A percentile compares a stretch with the other conserved stretches of the same genome.
phyloP scores from a whole-genome alignment of 2,329 filamentous ascomycete species.

The Aspergillus fischeri region DNA sequence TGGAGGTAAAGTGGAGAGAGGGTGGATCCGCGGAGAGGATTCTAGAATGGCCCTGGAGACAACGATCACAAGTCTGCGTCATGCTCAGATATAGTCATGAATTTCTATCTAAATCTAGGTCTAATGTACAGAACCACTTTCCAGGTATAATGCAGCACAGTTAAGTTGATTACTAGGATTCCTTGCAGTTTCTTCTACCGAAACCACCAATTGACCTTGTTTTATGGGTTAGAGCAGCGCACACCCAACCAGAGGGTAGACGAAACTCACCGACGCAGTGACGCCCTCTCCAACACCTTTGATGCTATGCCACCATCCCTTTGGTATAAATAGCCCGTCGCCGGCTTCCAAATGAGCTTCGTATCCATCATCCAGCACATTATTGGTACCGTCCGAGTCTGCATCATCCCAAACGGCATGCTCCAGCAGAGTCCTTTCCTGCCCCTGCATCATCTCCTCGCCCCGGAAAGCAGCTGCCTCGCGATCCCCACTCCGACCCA shows the following conservation, averaged over 20 bases:
- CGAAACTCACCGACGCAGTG: constrained; percentile 52
- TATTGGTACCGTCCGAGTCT: constrained; percentile 18
- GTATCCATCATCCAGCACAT: constrained; percentile 27
- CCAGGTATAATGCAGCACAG: neutral
- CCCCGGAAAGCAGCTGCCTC: constrained; percentile 58
- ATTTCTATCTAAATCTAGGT: neutral
- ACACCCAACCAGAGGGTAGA: constrained; percentile 6
- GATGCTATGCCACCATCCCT: constrained; percentile 84
- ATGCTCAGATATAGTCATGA: neutral
- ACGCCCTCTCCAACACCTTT: constrained; percentile 57
- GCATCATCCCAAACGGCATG: constrained; percentile 62
- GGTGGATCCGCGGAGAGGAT: constrained; percentile 5
- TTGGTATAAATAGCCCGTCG: constrained; percentile 73
- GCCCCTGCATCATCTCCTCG: constrained; percentile 86
- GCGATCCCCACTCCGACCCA: constrained; percentile 32
- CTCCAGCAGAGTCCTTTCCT: constrained; percentile 64
- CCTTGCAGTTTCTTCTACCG: constrained; percentile 40
- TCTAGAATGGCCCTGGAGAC: constrained; percentile 12
- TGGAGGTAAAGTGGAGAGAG: neutral
- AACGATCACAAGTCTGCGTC: neutral
- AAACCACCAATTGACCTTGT: constrained; percentile 75
- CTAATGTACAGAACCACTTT: neutral
- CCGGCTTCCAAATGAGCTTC: constrained; percentile 60
- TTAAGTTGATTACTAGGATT: neutral
- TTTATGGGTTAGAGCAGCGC: neutral